Evolutionary conservation across 495 filamentous ascomycete species (phyloP), one percentile per base, ranked within the genome.

Genomic region (Podospora pseudopauciseta): DNA sequence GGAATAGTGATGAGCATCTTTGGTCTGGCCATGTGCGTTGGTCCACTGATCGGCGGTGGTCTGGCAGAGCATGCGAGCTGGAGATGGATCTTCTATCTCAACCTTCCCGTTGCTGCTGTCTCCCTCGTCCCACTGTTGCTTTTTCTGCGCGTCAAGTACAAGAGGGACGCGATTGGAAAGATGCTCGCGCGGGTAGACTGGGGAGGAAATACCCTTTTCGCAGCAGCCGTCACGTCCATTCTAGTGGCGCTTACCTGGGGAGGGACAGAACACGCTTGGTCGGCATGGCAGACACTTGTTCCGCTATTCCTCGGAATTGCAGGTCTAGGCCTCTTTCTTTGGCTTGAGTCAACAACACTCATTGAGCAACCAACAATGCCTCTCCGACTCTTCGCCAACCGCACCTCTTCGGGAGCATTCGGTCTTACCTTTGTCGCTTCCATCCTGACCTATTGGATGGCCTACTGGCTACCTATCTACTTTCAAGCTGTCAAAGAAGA

Each of bases 41-140:
- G 90, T 6, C 90, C 91, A 16, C 84, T 92, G 13, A 77, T 94
- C n/a, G 91, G 91, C 23, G 91, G 91, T n/a, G 84, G 86, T 3
- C 90, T 93, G 66, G 89, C 88, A 76, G 56, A 72, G 9, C 20
- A 60, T 16, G 70, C 64, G 0, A 82, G 69, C 1, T 80, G 77
- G 80, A 27, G 78, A 9, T 81, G 80, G 75, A 68, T 72, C 26
- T 81, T 81, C 54, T 81, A 75, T 49, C 73, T 80, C 68, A 79
- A 78, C 63, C 68, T 80, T 9, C 78, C 78, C 9, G 67, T 80
- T 53, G 73, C 69, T 44, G 73, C 67, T 15, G 11, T 73, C 11
- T 67, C 76, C 0, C 68, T 77, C 32, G 39, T 74, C 15, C 64
- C 75, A 30, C 54, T 78, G 23, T 72, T 75, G 9, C 18, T 80